Conservation (phyloP, 2,329 filamentous ascomycete genomes). For the Apiospora kogelbergensis region DNA sequence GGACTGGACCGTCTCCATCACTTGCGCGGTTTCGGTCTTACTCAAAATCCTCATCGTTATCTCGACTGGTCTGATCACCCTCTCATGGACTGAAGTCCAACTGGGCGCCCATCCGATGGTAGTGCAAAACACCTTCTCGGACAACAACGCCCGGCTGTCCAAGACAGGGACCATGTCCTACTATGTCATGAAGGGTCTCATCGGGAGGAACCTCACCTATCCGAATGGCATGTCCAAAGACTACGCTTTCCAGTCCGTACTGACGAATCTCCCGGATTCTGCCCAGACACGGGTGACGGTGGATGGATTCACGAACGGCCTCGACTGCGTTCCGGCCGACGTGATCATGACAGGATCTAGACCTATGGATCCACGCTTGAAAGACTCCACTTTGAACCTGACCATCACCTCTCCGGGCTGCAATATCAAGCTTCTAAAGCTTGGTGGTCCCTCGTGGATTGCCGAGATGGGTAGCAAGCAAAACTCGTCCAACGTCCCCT, state of each 20-base stretch:
- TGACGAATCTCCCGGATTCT: neutral
- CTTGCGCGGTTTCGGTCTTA: slow-evolving; percentile 27
- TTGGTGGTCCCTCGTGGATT: neutral
- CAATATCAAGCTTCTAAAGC: neutral
- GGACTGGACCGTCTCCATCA: slow-evolving; percentile 34
- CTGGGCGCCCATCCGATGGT: neutral
- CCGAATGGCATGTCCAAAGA: neutral
- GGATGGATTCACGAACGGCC: neutral
- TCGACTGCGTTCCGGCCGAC: neutral
- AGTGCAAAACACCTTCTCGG: neutral
- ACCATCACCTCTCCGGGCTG: neutral
- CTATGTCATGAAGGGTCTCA: neutral
- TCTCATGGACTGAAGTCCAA: neutral
- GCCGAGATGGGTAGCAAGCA: neutral
- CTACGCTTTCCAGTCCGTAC: neutral
- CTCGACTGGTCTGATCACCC: slow-evolving; percentile 34
- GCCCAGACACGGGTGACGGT: neutral
- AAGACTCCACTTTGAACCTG: neutral
- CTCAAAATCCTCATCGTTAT: slow-evolving; percentile 35
- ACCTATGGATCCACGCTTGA: neutral
- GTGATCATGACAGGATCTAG: neutral
- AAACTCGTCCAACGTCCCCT: neutral
- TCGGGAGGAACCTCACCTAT: neutral
- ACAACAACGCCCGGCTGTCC: neutral
- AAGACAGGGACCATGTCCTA: neutral